Conservation (phyloP, 176 grass and related monocot species). For the Cocos nucifera region DNA sequence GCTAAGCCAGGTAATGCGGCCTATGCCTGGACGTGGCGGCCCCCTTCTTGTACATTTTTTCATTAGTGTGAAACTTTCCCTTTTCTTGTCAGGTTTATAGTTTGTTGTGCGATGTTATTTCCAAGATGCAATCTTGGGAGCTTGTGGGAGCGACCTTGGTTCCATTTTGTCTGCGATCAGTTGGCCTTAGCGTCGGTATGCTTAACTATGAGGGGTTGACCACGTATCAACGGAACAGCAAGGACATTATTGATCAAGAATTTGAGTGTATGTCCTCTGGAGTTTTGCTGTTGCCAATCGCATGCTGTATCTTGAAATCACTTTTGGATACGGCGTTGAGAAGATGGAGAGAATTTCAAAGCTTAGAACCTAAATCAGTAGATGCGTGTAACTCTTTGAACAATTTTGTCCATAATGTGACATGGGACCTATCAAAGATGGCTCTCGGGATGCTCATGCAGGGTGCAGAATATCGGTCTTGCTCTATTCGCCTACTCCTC, state of each 20-base stretch:
- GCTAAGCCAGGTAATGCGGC: conserved; percentile 34
- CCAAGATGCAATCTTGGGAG: conserved; percentile 39
- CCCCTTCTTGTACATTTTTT: too few relatives aligned
- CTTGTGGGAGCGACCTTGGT: conserved; percentile 48
- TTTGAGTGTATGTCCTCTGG: background rate
- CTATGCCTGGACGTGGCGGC: too few relatives aligned
- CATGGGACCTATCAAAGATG: conserved; percentile 60
- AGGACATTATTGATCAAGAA: conserved; percentile 7
- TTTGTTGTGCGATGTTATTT: conserved; percentile 43
- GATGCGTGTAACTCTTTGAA: conserved; percentile 13
- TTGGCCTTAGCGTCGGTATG: conserved; percentile 28
- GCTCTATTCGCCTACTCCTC: conserved; percentile 44
- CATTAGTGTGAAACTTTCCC: background rate
- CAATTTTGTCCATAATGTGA: conserved; percentile 41
- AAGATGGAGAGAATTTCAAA: conserved; percentile 22
- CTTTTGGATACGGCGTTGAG: conserved; percentile 31
- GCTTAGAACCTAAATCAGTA: background rate
- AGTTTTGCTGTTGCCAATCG: conserved; percentile 26
- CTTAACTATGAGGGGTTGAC: conserved; percentile 11
- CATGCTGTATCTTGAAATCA: conserved; percentile 33
- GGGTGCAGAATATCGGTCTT: conserved; percentile 37
- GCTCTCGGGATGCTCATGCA: conserved; percentile 54
- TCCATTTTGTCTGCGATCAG: conserved; percentile 57
- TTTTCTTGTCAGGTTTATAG: conserved; percentile 25
- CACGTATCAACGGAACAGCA: conserved; percentile 24